A percentile compares a stretch with the other conserved stretches of the same genome.
phyloP scores from a whole-genome alignment of 176 grass and related monocot genomes.

The Alloteropsis semialata region DNA sequence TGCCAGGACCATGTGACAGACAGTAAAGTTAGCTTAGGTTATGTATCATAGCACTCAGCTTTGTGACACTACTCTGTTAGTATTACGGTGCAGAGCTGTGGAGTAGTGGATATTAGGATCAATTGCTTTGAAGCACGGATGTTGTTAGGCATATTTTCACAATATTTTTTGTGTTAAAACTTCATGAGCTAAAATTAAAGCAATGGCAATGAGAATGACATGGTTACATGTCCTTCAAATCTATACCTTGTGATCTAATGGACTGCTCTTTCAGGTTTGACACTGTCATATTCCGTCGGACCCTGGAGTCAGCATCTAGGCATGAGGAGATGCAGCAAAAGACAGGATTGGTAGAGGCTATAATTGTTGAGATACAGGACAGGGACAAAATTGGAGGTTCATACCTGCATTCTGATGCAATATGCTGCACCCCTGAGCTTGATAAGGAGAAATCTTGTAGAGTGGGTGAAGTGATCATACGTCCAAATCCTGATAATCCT shows the following conservation, averaged over 20 bases:
- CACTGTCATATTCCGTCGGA: constrained; percentile 64
- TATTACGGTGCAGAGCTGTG: not conserved
- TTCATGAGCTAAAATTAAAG: not conserved
- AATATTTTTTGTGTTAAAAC: not conserved
- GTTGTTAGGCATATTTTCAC: constrained; percentile 7
- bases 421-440: constrained; percentile 89
- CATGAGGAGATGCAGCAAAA: constrained; percentile 92
- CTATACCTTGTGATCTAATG: constrained; percentile 9
- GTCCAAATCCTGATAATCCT: constrained; percentile 71
- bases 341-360: constrained; percentile 91
- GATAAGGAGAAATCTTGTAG: constrained; percentile 64
- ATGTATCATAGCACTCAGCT: not conserved
- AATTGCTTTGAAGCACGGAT: constrained; percentile 13
- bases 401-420: constrained; percentile 81
- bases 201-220: not conserved
- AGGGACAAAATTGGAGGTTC: constrained; percentile 92
- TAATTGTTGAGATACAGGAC: constrained; percentile 95
- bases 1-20: not conserved
- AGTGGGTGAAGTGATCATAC: constrained; percentile 95
- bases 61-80: not conserved
- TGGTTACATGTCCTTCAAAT: not conserved
- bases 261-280: constrained; percentile 74
- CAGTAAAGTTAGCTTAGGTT: not conserved
- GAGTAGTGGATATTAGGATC: not conserved
- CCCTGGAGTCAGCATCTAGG: constrained; percentile 58